A percentile compares a stretch with the other conserved stretches of the same genome.
Evolutionary conservation across 164 flowering plant species (phyloP).

Genomic region (Aristolochia contorta): DNA sequence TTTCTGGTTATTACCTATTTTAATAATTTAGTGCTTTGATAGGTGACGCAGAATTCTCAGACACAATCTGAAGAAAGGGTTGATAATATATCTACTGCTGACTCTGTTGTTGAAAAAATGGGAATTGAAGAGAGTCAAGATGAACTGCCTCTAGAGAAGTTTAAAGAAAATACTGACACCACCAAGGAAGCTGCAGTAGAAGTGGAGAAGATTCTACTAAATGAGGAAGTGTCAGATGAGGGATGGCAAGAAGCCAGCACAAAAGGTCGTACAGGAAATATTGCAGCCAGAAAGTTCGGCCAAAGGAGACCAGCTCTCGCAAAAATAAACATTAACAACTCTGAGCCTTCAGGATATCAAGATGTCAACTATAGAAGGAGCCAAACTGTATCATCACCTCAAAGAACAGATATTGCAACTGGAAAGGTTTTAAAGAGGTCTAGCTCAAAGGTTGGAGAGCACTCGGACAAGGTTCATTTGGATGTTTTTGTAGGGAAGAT

Average conservation of each 20-base stretch:
- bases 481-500: conserved; percentile 21
- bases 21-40: conserved; percentile 2
- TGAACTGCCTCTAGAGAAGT: conserved; percentile 13
- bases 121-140: conserved; percentile 10
- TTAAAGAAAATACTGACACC: conserved; percentile 19
- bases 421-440: conserved; percentile 11
- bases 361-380: conserved; percentile 19
- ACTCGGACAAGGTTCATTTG: conserved; percentile 10
- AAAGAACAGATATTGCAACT: conserved; percentile 11
- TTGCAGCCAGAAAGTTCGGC: conserved; percentile 28
- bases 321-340: conserved; percentile 30
- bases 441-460: too few species aligned
- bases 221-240: conserved; percentile 46
- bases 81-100: conserved; percentile 11
- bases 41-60: conserved; percentile 44
- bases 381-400: conserved; percentile 24
- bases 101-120: conserved; percentile 12
- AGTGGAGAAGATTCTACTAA: conserved; percentile 16
- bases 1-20: neutral
- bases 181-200: conserved; percentile 9
- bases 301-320: conserved; percentile 33
- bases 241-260: conserved; percentile 93
- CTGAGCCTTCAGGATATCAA: conserved; percentile 23
- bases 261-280: conserved; percentile 40
- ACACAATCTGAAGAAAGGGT: conserved; percentile 19